phyloP scores from a whole-genome alignment of 2,329 filamentous ascomycete genomes.

The Pseudocercospora macadamiae region DNA sequence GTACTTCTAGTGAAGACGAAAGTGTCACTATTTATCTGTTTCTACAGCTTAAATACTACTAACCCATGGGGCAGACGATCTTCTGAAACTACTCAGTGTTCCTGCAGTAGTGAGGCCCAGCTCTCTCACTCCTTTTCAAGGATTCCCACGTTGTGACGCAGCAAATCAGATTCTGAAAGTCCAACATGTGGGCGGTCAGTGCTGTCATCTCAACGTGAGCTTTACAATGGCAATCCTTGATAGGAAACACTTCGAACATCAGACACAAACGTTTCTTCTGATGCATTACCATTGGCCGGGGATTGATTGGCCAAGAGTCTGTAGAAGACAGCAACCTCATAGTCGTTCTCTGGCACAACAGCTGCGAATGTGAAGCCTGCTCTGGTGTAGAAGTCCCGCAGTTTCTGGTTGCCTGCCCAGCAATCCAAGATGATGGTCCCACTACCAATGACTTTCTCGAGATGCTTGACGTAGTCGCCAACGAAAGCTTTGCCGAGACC shows the following conservation, averaged over 20 bases:
- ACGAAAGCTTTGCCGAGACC: conserved; percentile 10
- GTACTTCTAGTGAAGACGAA: neutral
- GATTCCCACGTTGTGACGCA: neutral
- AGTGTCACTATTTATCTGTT: too few species aligned
- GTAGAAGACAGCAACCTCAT: conserved; percentile 18
- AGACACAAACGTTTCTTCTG: neutral
- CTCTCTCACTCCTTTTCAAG: neutral
- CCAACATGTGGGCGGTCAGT: neutral
- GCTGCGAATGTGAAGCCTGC: conserved; percentile 13
- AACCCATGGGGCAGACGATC: neutral
- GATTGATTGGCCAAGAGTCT: neutral
- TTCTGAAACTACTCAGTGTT: neutral
- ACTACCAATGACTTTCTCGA: neutral
- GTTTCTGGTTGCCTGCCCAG: conserved; percentile 20
- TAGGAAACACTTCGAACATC: neutral
- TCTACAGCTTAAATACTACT: neutral
- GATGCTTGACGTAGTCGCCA: neutral
- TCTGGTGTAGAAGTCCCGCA: conserved; percentile 16
- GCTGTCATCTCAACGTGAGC: neutral
- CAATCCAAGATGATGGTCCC: conserved; percentile 20
- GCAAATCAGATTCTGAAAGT: neutral
- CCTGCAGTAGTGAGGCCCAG: conserved; percentile 7
- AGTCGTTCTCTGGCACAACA: conserved; percentile 15
- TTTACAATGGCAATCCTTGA: neutral
- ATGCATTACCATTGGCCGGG: neutral